Base-by-base conservation (phyloP, 2,329 filamentous ascomycete genomes). In the Colletotrichum euphorbiae region DNA sequence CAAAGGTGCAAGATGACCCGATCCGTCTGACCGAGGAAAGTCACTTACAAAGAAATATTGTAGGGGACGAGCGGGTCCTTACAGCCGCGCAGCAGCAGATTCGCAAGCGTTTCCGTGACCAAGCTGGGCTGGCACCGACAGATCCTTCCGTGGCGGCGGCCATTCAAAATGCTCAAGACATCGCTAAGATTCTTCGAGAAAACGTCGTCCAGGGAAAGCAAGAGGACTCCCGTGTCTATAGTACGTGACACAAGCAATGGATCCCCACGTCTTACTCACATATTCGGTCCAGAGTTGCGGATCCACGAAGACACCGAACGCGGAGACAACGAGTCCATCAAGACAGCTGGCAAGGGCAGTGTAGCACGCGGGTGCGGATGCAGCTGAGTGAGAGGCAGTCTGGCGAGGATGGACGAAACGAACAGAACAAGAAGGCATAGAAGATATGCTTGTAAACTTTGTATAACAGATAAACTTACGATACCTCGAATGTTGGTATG, bases 261-360 rank as follows among this genome's bases (percentile, higher is more conserved):
- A 24, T 24, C 3, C 11, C 15, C 17, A 13, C n/a, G 13, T 13
- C 15, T 9, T 62, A 28, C 48, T 69, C 31, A 69, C 21, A 51
- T 4, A 12, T 28, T 15, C 11, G 3, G 21, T 43, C 38, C 73
- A 98, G 94, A 91, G 77, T 82, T 98, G 65, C 87, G 91, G 58
- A 98, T 99, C 80, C 96, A 98, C 78, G 87, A 97, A 69, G 83
- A 97, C 72, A 99, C 91, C 33, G 95, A 99, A 79, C 86, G 93
- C 72, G 94, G 96, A 61, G 92, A 98, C 80, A 99, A 99, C 76
- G 94, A 98, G 73, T 93, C 91, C 38, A 89, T 98, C 74, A 97
- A 94, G 80, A 83, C 89, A 58, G 85, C 85, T 2, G 83, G 80
- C 36, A 51, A 62, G 12, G 40, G 36, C 68, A 77, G 70, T 2